Evolutionary conservation across 306 rosid genomes (phyloP).

Genomic region (Albizia julibrissin): DNA sequence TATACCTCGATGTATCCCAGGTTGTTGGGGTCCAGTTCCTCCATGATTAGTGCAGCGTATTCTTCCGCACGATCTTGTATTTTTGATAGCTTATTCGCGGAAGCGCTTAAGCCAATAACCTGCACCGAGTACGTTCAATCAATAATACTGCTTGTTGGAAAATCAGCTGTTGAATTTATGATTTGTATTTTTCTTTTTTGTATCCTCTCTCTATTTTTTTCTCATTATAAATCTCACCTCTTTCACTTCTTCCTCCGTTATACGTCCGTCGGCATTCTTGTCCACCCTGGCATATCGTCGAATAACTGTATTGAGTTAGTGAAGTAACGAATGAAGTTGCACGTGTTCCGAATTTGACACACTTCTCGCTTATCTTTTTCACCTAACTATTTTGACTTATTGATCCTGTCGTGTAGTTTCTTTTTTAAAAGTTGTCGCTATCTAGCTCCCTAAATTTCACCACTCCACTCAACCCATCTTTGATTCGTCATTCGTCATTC

Average conservation of each 20-base stretch:
- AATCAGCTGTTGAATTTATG: not conserved
- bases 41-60: conserved; percentile 92
- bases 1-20: conserved; percentile 77
- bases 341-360: not conserved
- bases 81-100: conserved; percentile 82
- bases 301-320: not conserved
- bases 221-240: conserved; percentile 53
- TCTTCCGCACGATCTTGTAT: conserved; percentile 80
- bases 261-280: conserved; percentile 85
- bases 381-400: conserved; percentile 18
- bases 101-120: conserved; percentile 82
- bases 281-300: conserved; percentile 70
- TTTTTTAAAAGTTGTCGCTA: conserved; percentile 29
- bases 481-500: not conserved
- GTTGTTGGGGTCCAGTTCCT: conserved; percentile 82
- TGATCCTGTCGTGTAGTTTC: not conserved
- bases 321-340: not conserved
- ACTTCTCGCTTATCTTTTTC: not conserved
- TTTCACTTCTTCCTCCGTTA: conserved; percentile 74
- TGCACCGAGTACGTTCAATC: conserved; percentile 19
- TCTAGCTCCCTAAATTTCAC: conserved; percentile 7
- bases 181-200: not conserved
- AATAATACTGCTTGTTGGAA: not conserved
- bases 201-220: too few species aligned
- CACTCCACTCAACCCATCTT: not conserved